A percentile compares a stretch with the other conserved stretches of the same genome.
These are phyloP conservation scores for Diaporthe amygdali DNA, from an alignment of 2,329 filamentous ascomycete species.

Conservation along the genomic window DNA sequence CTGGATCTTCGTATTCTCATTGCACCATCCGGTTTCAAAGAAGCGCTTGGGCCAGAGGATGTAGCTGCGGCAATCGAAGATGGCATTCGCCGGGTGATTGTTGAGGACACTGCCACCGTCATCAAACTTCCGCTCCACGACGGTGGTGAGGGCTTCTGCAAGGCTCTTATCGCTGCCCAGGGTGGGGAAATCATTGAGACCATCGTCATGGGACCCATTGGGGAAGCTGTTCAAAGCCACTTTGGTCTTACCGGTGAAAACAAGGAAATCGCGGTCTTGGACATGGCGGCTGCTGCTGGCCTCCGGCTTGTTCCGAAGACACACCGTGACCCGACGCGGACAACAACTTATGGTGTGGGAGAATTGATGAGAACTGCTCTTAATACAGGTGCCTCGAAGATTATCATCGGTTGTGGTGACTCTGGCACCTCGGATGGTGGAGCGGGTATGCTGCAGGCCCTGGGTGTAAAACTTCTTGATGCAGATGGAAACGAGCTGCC, in stretches of 20 bases:
- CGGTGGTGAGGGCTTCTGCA: constrained; percentile 57
- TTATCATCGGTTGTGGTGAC: constrained; percentile 58
- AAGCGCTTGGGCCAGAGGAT: constrained; percentile 52
- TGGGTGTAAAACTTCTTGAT: constrained; percentile 51
- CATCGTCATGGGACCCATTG: constrained; percentile 50
- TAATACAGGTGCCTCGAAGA: not conserved
- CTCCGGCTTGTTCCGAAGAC: constrained; percentile 52
- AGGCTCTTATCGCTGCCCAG: constrained; percentile 49
- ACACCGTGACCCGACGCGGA: constrained; percentile 50
- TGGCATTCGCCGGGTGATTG: constrained; percentile 50
- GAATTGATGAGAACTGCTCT: constrained; percentile 42
- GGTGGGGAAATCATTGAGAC: constrained; percentile 43
- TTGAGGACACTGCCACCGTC: constrained; percentile 40
- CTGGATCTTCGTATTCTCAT: constrained; percentile 42
- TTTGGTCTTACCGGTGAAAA: constrained; percentile 44
- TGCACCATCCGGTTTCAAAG: constrained; percentile 60
- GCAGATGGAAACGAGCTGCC: not conserved
- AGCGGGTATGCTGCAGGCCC: constrained; percentile 58
- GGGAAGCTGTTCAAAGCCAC: constrained; percentile 45
- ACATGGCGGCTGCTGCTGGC: constrained; percentile 59
- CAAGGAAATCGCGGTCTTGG: constrained; percentile 49
- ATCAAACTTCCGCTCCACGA: constrained; percentile 57
- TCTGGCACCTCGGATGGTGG: constrained; percentile 60
- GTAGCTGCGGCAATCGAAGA: constrained; percentile 56
- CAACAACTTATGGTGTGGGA: constrained; percentile 58